These are phyloP conservation scores for Sporodiniella umbellata DNA, from an alignment of 371 early-diverging fungal genomes.

Conservation along the genomic window DNA sequence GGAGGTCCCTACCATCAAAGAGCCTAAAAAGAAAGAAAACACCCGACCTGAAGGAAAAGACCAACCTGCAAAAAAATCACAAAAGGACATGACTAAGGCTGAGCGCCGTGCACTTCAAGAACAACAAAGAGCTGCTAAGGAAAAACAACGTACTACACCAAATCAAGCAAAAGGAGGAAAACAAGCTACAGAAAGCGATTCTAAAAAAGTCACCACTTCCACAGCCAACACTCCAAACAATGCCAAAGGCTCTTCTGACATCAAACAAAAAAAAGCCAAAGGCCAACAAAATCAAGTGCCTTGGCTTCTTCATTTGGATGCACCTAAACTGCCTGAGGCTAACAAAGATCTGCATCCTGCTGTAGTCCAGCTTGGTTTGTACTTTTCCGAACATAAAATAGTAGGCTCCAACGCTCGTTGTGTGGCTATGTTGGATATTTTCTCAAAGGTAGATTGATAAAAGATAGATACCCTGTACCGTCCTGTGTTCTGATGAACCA, in stretches of 20 bases:
- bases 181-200: conserved; percentile 12
- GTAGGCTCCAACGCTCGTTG: conserved; percentile 90
- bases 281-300: conserved; percentile 56
- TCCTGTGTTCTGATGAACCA: conserved; percentile 7
- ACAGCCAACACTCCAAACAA: conserved; percentile 1
- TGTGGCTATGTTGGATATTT: conserved; percentile 80
- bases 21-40: conserved; percentile 12
- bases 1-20: conserved; percentile 2
- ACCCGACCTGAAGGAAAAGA: conserved; percentile 9
- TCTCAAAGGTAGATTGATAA: conserved; percentile 65
- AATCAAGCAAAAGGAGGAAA: conserved; percentile 31
- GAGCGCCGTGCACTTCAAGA: conserved; percentile 85
- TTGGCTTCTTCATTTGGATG: conserved; percentile 66
- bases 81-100: conserved; percentile 85
- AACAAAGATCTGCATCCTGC: conserved; percentile 84
- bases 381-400: conserved; percentile 82
- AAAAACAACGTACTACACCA: conserved; percentile 57
- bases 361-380: conserved; percentile 80
- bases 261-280: conserved; percentile 38
- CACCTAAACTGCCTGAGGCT: conserved; percentile 52
- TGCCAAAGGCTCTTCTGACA: conserved; percentile 11
- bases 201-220: conserved; percentile 7
- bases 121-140: conserved; percentile 60
- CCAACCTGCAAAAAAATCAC: conserved; percentile 39
- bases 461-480: neutral